Conservation (phyloP, 1,284 basidiomycete species). For the Rhodofomes roseus region DNA sequence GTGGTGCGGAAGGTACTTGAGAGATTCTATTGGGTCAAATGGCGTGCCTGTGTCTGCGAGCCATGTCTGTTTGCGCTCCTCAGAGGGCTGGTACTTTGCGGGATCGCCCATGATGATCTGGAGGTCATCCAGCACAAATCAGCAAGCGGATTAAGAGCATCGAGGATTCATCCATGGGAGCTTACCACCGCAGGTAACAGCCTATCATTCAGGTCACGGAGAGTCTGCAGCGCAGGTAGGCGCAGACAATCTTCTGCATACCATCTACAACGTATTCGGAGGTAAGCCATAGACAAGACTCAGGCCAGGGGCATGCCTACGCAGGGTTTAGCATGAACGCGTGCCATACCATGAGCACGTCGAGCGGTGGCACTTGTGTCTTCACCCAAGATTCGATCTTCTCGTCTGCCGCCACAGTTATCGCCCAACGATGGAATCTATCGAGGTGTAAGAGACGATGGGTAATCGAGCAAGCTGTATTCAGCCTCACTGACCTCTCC, state of each 20-base stretch:
- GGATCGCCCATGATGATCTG: slow-evolving; percentile 13
- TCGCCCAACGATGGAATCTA: slow-evolving; percentile 33
- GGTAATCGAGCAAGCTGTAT: neutral
- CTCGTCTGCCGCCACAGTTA: slow-evolving; percentile 12
- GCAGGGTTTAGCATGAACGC: slow-evolving; percentile 45
- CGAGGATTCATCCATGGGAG: neutral
- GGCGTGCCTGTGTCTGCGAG: slow-evolving; percentile 23
- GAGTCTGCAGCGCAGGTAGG: slow-evolving; percentile 22
- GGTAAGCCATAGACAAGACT: neutral
- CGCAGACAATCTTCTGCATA: slow-evolving; percentile 38
- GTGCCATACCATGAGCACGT: slow-evolving; percentile 50
- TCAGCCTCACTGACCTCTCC: slow-evolving; percentile 7
- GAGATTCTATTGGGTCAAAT: slow-evolving; percentile 34
- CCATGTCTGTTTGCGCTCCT: slow-evolving; percentile 25
- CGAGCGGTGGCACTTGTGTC: slow-evolving; percentile 37
- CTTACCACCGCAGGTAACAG: slow-evolving; percentile 28
- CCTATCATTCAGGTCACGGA: slow-evolving; percentile 15
- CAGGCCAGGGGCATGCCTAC: no score
- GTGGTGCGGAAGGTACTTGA: slow-evolving; percentile 17
- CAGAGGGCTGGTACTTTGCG: slow-evolving; percentile 17
- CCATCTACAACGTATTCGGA: slow-evolving; percentile 26
- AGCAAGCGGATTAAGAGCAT: slow-evolving; percentile 1
- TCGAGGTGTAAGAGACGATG: no score
- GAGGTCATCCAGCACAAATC: neutral
- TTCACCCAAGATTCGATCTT: slow-evolving; percentile 21